These are phyloP conservation scores for Sporothrix sp. DNA, from an alignment of 2,329 filamentous ascomycete species.

Conservation along the genomic window DNA sequence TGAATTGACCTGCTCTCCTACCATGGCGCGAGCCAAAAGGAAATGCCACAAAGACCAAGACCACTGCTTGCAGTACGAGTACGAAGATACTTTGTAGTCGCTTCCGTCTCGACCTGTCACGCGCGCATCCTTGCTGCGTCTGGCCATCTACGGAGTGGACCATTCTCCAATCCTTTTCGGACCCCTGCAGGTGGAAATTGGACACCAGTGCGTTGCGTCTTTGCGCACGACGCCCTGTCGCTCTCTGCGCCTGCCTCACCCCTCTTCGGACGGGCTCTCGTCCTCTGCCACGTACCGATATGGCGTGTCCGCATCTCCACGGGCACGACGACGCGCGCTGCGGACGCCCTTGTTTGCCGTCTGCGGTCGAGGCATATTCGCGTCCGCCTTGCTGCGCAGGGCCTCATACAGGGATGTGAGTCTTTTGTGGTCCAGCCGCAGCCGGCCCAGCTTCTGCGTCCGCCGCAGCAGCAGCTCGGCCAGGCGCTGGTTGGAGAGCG, in stretches of 20 bases:
- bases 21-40: neutral
- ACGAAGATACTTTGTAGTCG: neutral
- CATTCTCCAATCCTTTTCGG: too few relatives aligned
- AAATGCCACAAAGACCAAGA: neutral
- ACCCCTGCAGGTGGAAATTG: neutral
- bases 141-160: too few relatives aligned
- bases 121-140: too few relatives aligned
- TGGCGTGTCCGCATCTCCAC: neutral
- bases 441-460: neutral
- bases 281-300: neutral
- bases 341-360: neutral
- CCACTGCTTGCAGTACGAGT: too few relatives aligned
- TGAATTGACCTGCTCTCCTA: too few relatives aligned
- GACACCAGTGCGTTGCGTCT: neutral
- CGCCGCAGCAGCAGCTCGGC: neutral
- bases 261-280: neutral
- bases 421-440: slow-evolving; percentile 13
- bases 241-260: neutral
- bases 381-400: slow-evolving; percentile 8
- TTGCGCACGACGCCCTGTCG: neutral
- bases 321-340: neutral
- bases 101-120: neutral
- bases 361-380: neutral
- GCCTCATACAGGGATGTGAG: slow-evolving; percentile 6
- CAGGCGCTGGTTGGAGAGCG: slow-evolving; percentile 10